phyloP scores from a whole-genome alignment of 176 grass and related monocot species.

The Juncus inflexus region DNA sequence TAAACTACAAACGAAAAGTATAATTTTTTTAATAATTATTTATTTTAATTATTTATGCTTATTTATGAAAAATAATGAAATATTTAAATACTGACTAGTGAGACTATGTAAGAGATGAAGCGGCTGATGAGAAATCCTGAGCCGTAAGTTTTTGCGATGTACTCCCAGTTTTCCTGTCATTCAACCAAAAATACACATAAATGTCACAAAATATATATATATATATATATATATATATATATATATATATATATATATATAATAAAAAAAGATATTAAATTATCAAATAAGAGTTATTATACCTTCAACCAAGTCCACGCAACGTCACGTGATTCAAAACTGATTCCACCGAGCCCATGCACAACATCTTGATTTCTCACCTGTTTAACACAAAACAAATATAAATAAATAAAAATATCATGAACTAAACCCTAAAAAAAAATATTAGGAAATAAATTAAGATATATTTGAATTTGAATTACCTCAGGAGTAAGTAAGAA shows the following conservation, averaged over 20 bases:
- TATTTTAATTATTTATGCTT: neutral
- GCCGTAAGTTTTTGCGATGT: constrained; percentile 62
- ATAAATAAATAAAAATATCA: constrained; percentile 23
- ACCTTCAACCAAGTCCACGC: constrained; percentile 97
- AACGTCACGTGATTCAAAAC: constrained; percentile 45
- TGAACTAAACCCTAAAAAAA: constrained; percentile 18
- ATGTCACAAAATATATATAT: neutral
- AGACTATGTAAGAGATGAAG: constrained; percentile 50
- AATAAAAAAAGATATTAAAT: constrained; percentile 5
- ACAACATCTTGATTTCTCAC: constrained; percentile 86
- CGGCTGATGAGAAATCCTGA: constrained; percentile 68
- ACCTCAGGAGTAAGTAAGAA: constrained; percentile 71
- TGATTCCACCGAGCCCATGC: constrained; percentile 61
- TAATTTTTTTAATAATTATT: neutral
- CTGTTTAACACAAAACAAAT: constrained; percentile 31
- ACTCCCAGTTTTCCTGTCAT: constrained; percentile 82
- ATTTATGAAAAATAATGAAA: neutral
- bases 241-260: neutral
- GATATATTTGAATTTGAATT: constrained; percentile 15
- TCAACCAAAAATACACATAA: neutral
- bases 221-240: neutral
- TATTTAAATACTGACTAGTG: constrained; percentile 34
- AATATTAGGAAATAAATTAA: neutral
- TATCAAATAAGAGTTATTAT: constrained; percentile 6
- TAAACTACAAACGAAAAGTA: constrained; percentile 40